These are phyloP conservation scores for Perilla frutescens DNA, from an alignment of 257 asterid genomes.

Conservation along the genomic window DNA sequence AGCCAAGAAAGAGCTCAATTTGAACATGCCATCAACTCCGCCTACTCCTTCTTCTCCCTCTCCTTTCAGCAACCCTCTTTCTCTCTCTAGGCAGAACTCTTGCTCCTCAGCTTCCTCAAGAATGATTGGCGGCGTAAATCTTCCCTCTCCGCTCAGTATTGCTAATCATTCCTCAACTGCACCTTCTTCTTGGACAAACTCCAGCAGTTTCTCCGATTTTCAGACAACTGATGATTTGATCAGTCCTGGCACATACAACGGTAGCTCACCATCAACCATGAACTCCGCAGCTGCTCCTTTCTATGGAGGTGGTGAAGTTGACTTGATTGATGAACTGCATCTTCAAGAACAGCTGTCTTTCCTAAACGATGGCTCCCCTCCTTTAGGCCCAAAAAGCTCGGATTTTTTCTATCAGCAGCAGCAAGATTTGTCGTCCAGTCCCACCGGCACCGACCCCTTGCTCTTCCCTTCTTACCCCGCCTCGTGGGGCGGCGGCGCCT, in stretches of 20 bases:
- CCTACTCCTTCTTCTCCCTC: slow-evolving; percentile 39
- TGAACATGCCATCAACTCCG: slow-evolving; percentile 48
- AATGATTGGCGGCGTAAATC: slow-evolving; percentile 40
- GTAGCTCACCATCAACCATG: slow-evolving; percentile 47
- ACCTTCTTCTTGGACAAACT: slow-evolving; percentile 49
- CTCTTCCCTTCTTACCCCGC: slow-evolving; percentile 39
- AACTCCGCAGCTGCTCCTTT: slow-evolving; percentile 62
- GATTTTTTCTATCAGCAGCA: slow-evolving; percentile 45
- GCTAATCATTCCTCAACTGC: slow-evolving; percentile 39
- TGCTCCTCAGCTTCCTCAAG: slow-evolving; percentile 44
- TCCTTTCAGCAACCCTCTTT: slow-evolving; percentile 42
- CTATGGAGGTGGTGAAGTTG: slow-evolving; percentile 50
- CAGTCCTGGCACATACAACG: slow-evolving; percentile 36
- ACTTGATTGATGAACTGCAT: slow-evolving; percentile 72
- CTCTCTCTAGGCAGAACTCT: slow-evolving; percentile 59
- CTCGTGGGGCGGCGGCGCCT: slow-evolving; percentile 43
- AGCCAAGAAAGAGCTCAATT: slow-evolving; percentile 57
- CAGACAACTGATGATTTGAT: slow-evolving; percentile 48
- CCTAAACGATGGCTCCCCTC: slow-evolving; percentile 58
- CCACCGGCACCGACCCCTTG: slow-evolving; percentile 41
- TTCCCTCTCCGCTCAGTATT: slow-evolving; percentile 72
- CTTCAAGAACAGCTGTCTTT: slow-evolving; percentile 77
- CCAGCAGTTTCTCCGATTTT: slow-evolving; percentile 51
- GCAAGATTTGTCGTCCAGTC: slow-evolving; percentile 49
- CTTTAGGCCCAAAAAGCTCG: slow-evolving; percentile 46